Conservation (phyloP, 495 filamentous ascomycete genomes). For the Peziza echinospora region DNA sequence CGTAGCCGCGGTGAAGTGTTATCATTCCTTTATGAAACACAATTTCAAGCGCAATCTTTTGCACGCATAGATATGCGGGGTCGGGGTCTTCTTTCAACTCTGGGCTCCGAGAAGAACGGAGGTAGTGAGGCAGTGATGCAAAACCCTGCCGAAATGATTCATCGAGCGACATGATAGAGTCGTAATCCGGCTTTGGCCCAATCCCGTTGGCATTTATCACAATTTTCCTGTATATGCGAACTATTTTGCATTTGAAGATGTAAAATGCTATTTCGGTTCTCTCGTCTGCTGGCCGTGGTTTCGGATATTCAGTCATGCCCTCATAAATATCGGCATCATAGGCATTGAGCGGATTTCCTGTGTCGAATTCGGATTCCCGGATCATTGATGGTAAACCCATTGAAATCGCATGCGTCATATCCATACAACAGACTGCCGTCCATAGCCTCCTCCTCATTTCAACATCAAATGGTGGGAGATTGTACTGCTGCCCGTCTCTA, state of each 20-base stretch:
- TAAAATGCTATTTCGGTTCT: constrained; percentile 74
- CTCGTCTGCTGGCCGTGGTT: constrained; percentile 49
- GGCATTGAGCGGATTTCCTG: constrained; percentile 66
- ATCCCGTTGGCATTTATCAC: constrained; percentile 24
- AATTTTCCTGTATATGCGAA: constrained; percentile 39
- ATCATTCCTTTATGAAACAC: constrained; percentile 64
- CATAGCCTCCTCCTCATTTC: constrained; percentile 85
- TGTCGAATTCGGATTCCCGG: constrained; percentile 59
- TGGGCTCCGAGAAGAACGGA: constrained; percentile 46
- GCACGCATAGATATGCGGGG: constrained; percentile 56
- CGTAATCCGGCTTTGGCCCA: constrained; percentile 32
- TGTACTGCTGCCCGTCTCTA: constrained; percentile 66
- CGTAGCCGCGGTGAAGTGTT: constrained; percentile 67
- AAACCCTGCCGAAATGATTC: constrained; percentile 45
- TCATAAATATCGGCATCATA: constrained; percentile 87
- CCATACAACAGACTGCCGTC: constrained; percentile 59
- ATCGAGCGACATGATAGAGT: constrained; percentile 60
- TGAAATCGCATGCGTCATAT: constrained; percentile 80
- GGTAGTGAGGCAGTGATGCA: constrained; percentile 42
- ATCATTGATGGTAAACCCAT: constrained; percentile 80
- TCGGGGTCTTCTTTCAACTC: constrained; percentile 40
- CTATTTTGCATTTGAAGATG: constrained; percentile 54
- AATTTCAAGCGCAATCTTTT: constrained; percentile 59
- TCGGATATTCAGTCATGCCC: constrained; percentile 51
- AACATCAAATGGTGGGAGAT: constrained; percentile 62